Conservation (phyloP, 2,329 filamentous ascomycete genomes). For the Aphanocladium album region DNA sequence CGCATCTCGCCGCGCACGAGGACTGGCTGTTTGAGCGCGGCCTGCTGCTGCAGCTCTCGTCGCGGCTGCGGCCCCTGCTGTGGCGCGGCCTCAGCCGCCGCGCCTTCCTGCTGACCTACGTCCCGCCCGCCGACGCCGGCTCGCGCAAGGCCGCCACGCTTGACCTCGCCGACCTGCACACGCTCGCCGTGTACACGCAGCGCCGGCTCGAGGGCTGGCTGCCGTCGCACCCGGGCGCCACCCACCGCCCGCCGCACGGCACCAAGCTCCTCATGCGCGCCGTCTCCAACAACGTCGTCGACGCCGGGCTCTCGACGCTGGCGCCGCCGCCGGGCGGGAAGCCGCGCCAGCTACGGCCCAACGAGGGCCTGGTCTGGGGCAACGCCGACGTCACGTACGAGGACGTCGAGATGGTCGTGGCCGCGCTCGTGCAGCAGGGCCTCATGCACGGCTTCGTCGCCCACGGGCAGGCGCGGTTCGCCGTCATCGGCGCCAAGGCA, state of each 20-base stretch:
- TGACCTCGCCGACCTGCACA: slow-evolving; percentile 63
- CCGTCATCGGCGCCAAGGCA: slow-evolving; percentile 71
- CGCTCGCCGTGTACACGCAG: slow-evolving; percentile 61
- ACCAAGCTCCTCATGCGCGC: slow-evolving; percentile 49
- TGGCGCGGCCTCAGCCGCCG: slow-evolving; percentile 79
- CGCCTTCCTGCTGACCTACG: slow-evolving; percentile 72
- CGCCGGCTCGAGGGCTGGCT: slow-evolving; percentile 55
- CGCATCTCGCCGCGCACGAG: slow-evolving; percentile 58
- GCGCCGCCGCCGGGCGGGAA: slow-evolving; percentile 44
- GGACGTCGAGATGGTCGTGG: slow-evolving; percentile 73
- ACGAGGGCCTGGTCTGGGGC: slow-evolving; percentile 59
- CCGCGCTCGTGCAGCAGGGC: slow-evolving; percentile 73
- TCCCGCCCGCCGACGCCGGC: slow-evolving; percentile 52
- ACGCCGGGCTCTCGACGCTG: slow-evolving; percentile 37
- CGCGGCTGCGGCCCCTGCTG: slow-evolving; percentile 73
- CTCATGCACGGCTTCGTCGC: slow-evolving; percentile 80
- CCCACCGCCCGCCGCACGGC: slow-evolving; percentile 37
- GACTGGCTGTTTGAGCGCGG: slow-evolving; percentile 73
- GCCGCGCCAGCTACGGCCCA: slow-evolving; percentile 44
- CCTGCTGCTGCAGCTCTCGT: slow-evolving; percentile 68
- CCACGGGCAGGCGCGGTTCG: slow-evolving; percentile 70
- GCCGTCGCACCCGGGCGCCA: slow-evolving; percentile 28
- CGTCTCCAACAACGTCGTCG: slow-evolving; percentile 41
- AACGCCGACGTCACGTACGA: slow-evolving; percentile 54
- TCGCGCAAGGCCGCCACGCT: slow-evolving; percentile 66